Base-by-base conservation (phyloP, 495 filamentous ascomycete species). In the Penicillium psychrofluorescens region DNA sequence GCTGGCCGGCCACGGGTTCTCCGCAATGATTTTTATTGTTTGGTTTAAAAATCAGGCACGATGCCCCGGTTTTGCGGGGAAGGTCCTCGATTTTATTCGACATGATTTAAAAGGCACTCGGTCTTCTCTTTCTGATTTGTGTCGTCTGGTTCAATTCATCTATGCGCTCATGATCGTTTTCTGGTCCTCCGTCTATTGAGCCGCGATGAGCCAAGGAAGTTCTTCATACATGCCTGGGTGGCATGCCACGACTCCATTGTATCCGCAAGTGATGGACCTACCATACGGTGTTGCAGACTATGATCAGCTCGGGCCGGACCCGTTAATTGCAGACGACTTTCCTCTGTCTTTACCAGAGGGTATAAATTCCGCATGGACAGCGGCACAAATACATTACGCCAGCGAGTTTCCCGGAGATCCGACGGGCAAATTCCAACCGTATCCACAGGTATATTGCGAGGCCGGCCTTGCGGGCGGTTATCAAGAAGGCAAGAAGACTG, bases 31-130 rank as follows among this genome's bases (percentile, higher is more conserved):
- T 14, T 29, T 38, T 41, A 28, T 35, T 39, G 29, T 37, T 22
- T 22, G 22, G 22, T 22, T 22, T 22, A 22, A 42, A 46, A 50
- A 27, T 41, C 6, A 38, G 34, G 27, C 36, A 45, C 31, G 30
- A 49, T 53, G 40, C 45, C 50, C 50, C 46, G 28, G 42, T 27
- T 53, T 53, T 53, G 50, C 50, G 46, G 50, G 50, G 50, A 38
- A 46, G 0, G 22, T 22, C 22, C 12, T 13, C 29, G 16, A 29
- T 35, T 34, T 29, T 39, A n/a, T 34, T 28, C 14, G 11, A 14
- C 8, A 36, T 14, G 15, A 41, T n/a, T 31, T 49, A 40, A 22
- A 22, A 4, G 4, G 22, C n/a, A 22, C 22, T 22, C 22, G 22
- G 6, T 22, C 22, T 22, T 22, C 22, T 22, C 22, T 22, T 22